Evolutionary conservation across 148 eudicot species (phyloP), one percentile per base, ranked within the genome.

Genomic region (Camellia sinensis): DNA sequence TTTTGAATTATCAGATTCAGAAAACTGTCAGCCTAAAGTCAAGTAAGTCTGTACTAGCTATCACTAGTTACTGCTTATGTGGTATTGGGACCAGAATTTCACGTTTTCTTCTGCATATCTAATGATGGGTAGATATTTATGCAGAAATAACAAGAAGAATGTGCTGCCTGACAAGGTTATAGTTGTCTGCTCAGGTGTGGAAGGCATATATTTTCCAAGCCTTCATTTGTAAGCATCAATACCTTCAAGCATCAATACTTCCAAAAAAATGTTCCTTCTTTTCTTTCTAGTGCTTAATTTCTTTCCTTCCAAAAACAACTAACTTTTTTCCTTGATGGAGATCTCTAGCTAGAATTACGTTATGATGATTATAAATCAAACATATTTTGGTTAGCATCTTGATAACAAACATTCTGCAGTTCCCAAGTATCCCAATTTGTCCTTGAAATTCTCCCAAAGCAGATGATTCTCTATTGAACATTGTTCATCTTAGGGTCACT

Each of bases 1-100:
- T 81, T 92, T 92, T 86, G 94, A 92, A 80, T 79, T 92, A 81
- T 92, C 97, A 57, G 97, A 92, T 87, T 89, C 94, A 69, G 97
- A 92, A 81, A 79, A 84, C 74, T 63, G 82, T 41, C 88, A 88
- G 40, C 84, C 89, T 48, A 89, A 80, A 82, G 69, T 66, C 83
- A 92, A 84, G 97, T 92, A 80, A 80, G 91, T 82, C 46, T 62
- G 10, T 10, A 60, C 10, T 37, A 63, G 75, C 40, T 67, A 56
- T 78, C 22, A 15, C 71, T 48, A 53, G 46, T 7, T 52, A 78
- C 54, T 78, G 53, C 68, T 68, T 52, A 48, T 9, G 41, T 48
- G 70, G 7, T 52, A 50, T 22, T 74, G 66, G 37, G 65, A 56
- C 19, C 0, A 18, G 62, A 61, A 17, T 71, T 74, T 50, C 60